These are phyloP conservation scores for Aspergillus sp. DNA, from an alignment of 2,329 filamentous ascomycete species.

Conservation along the genomic window DNA sequence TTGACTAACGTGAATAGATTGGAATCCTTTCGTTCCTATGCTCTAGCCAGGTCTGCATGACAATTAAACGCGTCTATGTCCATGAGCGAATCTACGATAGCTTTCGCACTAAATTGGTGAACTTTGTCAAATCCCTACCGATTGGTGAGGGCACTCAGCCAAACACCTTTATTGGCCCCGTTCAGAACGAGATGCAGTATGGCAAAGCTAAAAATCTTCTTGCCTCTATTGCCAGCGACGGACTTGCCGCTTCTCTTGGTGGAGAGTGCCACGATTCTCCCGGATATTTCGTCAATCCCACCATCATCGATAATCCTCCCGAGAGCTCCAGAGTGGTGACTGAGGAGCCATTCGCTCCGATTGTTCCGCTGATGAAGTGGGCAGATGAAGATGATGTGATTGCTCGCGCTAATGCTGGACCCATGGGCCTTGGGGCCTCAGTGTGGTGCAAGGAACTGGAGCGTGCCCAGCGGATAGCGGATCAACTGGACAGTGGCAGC, in stretches of 20 bases:
- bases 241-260: slow-evolving; percentile 44
- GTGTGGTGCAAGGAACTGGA: slow-evolving; percentile 48
- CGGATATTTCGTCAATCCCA: slow-evolving; percentile 52
- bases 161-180: slow-evolving; percentile 46
- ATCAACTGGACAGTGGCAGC: slow-evolving; percentile 47
- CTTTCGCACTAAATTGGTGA: slow-evolving; percentile 41
- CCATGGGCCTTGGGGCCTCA: slow-evolving; percentile 48
- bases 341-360: slow-evolving; percentile 56
- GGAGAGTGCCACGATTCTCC: slow-evolving; percentile 36
- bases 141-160: slow-evolving; percentile 33
- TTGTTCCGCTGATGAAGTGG: slow-evolving; percentile 56
- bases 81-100: slow-evolving; percentile 51
- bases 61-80: slow-evolving; percentile 52
- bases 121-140: slow-evolving; percentile 36
- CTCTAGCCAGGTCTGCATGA: slow-evolving; percentile 48
- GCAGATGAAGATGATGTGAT: slow-evolving; percentile 52
- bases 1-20: slow-evolving; percentile 23
- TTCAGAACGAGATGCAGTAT: slow-evolving; percentile 58
- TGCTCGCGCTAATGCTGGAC: slow-evolving; percentile 43
- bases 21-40: slow-evolving; percentile 44
- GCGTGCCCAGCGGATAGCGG: slow-evolving; percentile 44
- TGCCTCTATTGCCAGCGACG: slow-evolving; percentile 45
- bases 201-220: slow-evolving; percentile 50
- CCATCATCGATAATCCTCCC: slow-evolving; percentile 50
- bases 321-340: slow-evolving; percentile 47